Evolutionary conservation across 1,139 yeast genomes (phyloP), one percentile per base, ranked within the genome.

Genomic region (Magnusiomyces paraingens): DNA sequence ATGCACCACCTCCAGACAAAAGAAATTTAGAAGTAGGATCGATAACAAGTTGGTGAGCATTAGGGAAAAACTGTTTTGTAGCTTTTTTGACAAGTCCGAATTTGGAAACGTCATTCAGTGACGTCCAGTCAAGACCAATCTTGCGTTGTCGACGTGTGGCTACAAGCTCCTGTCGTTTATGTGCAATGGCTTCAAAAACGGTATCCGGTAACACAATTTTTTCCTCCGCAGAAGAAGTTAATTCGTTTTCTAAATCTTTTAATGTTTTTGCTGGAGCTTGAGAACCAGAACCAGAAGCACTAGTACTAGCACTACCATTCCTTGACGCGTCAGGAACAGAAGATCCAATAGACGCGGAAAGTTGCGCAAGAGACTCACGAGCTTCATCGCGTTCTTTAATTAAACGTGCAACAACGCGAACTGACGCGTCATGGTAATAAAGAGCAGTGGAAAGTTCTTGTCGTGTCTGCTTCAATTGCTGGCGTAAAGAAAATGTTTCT

Each of bases 381-480:
- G 88, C 85, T 53, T 84, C 91, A 61, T 89, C 95, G 47, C 94
- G 70, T 62, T 89, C 96, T 55, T 76, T 75, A 10, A 84, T 74
- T 1, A 90, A 82, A 46, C 78, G 77, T 0, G 95, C 83, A 0
- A 94, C 95, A 2, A 91, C 96, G 54, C 90, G 74, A 2, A 86
- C 82, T 0, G 97, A 95, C 0, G 98, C 97, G 67, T 91, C 98
- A 60, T 86, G 86, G 61, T 84, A 86, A 64, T 89, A 90, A 43
- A 90, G 71, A 0, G 95, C 84, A 3, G 86, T 71, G 45, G 94
- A 84, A 55, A 91, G 70, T 63, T 89, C 94, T 62, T 85, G 81
- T 58, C 86, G 77, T 1, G 93, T 78, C 39, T 74, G 73, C 51
- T 76, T 79, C 50, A 91, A 73, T 61, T 85, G 91, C 65, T 86